Conservation (phyloP, 1,139 yeast species). For the Saccharomyces pastorianus region DNA sequence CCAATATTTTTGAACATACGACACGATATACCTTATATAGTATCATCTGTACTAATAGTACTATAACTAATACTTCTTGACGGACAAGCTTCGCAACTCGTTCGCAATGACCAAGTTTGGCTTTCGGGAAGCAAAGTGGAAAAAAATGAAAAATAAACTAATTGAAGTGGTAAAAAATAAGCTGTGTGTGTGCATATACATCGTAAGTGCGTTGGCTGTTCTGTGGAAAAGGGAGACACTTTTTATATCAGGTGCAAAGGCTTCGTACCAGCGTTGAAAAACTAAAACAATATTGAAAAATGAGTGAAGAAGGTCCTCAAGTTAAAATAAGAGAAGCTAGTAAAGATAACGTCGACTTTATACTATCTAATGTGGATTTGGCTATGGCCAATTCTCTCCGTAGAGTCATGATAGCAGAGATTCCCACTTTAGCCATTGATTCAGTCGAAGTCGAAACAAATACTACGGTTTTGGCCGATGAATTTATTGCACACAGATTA, state of each 20-base stretch:
- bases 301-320: constrained; percentile 55
- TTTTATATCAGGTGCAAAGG: background rate
- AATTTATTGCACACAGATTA: constrained; percentile 84
- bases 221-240: background rate
- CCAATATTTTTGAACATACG: background rate
- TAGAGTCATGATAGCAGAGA: constrained; percentile 89
- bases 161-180: background rate
- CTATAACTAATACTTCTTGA: background rate
- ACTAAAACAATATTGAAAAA: constrained; percentile 5
- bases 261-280: background rate
- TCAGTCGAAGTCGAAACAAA: constrained; percentile 89
- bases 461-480: constrained; percentile 94
- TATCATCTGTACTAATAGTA: background rate
- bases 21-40: background rate
- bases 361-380: constrained; percentile 77
- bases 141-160: background rate
- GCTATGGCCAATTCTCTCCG: constrained; percentile 89
- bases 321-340: constrained; percentile 84
- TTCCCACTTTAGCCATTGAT: constrained; percentile 92
- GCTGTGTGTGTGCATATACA: background rate
- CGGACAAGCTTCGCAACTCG: background rate
- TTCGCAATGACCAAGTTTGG: background rate
- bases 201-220: background rate
- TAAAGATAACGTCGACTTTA: constrained; percentile 82
- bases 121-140: background rate